Evolutionary conservation across 768 basidiomycete genomes (phyloP).

Genomic region (Gyrodon lividus): DNA sequence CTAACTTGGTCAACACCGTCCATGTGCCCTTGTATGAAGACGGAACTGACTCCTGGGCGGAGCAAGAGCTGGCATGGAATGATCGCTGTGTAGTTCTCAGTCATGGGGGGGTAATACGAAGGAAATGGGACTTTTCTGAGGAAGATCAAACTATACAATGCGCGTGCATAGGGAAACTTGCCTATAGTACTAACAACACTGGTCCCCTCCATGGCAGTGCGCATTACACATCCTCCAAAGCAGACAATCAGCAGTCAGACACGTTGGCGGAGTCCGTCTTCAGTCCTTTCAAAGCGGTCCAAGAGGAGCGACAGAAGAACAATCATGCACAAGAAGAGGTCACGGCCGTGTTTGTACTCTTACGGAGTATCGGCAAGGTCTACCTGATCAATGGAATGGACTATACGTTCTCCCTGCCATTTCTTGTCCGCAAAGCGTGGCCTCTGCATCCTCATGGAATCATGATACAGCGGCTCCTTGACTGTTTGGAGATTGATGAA

Average conservation of each 20-base stretch:
- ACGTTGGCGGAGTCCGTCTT: conserved; percentile 32
- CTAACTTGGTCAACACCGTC: conserved; percentile 40
- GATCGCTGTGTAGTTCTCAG: conserved; percentile 59
- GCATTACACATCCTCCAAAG: conserved; percentile 26
- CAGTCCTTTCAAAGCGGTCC: conserved; percentile 43
- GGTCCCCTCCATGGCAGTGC: conserved; percentile 26
- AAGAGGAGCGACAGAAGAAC: conserved; percentile 38
- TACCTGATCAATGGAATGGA: conserved; percentile 69
- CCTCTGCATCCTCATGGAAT: conserved; percentile 76
- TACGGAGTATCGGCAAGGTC: conserved; percentile 72
- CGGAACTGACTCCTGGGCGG: conserved; percentile 42
- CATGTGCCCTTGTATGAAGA: conserved; percentile 43
- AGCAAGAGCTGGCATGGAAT: conserved; percentile 73
- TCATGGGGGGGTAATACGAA: conserved; percentile 63
- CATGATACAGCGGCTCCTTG: conserved; percentile 72
- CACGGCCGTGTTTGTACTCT: conserved; percentile 72
- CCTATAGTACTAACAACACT: conserved; percentile 42
- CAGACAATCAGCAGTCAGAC: conserved; percentile 15
- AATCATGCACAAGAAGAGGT: conserved; percentile 40
- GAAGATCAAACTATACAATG: conserved; percentile 75
- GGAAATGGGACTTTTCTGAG: conserved; percentile 72
- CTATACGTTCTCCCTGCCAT: conserved; percentile 78
- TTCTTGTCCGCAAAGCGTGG: conserved; percentile 78
- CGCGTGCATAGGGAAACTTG: conserved; percentile 75
- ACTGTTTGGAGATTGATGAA: conserved; percentile 64